Conservation (phyloP, 2,329 filamentous ascomycete genomes). For the Stagonosporopsis rhizophila region DNA sequence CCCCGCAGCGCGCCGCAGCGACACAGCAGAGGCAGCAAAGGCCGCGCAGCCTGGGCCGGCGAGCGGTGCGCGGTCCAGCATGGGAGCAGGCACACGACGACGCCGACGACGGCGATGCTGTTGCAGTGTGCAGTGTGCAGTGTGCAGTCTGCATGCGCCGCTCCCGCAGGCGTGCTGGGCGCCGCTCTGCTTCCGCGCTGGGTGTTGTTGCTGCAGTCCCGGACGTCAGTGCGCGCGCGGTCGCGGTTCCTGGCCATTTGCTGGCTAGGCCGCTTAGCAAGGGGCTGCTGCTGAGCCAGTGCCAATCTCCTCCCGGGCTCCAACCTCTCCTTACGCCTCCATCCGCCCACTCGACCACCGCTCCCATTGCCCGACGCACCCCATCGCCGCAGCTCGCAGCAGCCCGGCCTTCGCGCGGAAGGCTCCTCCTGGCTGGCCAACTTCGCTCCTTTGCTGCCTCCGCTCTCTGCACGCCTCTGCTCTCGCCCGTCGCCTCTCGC, state of each 20-base stretch:
- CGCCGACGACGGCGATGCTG: not conserved
- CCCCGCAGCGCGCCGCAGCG: constrained; percentile 6
- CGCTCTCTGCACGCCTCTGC: constrained; percentile 25
- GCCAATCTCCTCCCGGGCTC: constrained; percentile 19
- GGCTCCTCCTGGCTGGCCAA: constrained; percentile 37
- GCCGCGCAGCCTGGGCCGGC: not conserved
- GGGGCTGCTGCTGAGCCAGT: constrained; percentile 15
- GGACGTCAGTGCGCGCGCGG: not conserved
- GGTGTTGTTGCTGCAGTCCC: not conserved
- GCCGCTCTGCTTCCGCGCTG: no score
- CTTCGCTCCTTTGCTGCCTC: constrained; percentile 44
- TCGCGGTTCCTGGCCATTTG: not conserved
- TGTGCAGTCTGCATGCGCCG: no score
- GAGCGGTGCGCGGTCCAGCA: not conserved
- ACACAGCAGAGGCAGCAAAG: no score
- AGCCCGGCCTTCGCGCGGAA: constrained; percentile 38
- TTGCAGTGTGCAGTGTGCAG: not conserved
- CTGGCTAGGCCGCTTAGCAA: constrained; percentile 15
- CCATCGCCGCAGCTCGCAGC: constrained; percentile 41
- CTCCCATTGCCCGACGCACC: constrained; percentile 33
- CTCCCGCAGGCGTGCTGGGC: no score
- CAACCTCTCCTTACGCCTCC: constrained; percentile 28
- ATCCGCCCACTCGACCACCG: constrained; percentile 27
- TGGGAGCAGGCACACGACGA: no score
- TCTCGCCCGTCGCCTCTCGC: constrained; percentile 18